Conservation (phyloP, 805 yeast genomes). For the Wickerhamomyces pijperi region DNA sequence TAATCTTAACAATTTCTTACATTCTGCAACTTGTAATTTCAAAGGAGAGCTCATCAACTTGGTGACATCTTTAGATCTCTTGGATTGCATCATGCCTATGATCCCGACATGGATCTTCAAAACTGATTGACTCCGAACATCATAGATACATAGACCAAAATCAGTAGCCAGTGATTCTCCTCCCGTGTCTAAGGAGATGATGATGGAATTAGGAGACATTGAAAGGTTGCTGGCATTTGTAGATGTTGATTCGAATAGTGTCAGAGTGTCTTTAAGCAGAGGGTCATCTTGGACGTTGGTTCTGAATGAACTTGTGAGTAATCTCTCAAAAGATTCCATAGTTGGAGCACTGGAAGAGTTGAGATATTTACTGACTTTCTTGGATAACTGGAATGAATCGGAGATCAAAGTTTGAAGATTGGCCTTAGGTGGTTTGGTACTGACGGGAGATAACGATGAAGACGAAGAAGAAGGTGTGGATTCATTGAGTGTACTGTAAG, state of each 20-base stretch:
- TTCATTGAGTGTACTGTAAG: too few species aligned
- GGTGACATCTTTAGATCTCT: neutral
- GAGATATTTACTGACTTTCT: neutral
- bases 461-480: too few species aligned
- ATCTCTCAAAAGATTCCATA: neutral
- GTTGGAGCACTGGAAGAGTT: neutral
- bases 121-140: conserved; percentile 2
- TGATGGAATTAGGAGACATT: conserved; percentile 3
- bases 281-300: neutral
- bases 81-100: conserved; percentile 3
- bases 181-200: conserved; percentile 8
- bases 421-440: too few species aligned
- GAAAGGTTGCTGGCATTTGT: neutral
- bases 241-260: neutral
- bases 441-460: too few species aligned
- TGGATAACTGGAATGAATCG: neutral
- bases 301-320: neutral
- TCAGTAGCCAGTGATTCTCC: conserved; percentile 4
- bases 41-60: conserved; percentile 4
- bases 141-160: conserved; percentile 9
- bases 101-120: conserved; percentile 9
- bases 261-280: neutral
- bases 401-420: too few species aligned
- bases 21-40: neutral
- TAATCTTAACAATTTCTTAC: neutral